A percentile compares a stretch with the other conserved stretches of the same genome.
Evolutionary conservation across 2,329 filamentous ascomycete genomes (phyloP).

Genomic region (Aureobasidium melanogenum): DNA sequence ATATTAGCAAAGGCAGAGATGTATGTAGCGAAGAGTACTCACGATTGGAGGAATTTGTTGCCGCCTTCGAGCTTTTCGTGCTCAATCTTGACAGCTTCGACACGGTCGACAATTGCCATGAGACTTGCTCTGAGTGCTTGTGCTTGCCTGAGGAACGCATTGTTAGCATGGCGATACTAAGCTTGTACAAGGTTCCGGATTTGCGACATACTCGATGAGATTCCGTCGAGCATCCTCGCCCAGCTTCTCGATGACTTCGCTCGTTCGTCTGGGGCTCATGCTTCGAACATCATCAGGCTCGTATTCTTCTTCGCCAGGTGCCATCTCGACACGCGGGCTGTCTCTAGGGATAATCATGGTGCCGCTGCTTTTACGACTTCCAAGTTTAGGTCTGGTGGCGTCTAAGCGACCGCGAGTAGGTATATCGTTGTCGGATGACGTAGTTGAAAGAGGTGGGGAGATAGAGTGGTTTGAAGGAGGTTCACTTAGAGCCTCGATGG

Average conservation of each 20-base stretch:
- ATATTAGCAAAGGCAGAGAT: background rate
- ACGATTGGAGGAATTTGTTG: constrained; percentile 84
- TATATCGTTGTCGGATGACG: constrained; percentile 4
- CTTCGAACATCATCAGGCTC: constrained; percentile 82
- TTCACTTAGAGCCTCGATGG: constrained; percentile 1
- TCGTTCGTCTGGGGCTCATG: constrained; percentile 89
- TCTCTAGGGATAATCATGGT: constrained; percentile 72
- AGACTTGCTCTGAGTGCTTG: constrained; percentile 83
- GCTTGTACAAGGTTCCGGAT: background rate
- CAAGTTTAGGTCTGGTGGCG: constrained; percentile 46
- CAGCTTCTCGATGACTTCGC: constrained; percentile 80
- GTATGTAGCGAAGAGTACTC: constrained; percentile 20
- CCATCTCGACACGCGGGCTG: constrained; percentile 57
- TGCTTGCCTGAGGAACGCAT: constrained; percentile 57
- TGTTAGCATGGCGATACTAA: background rate
- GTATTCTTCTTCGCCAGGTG: constrained; percentile 58
- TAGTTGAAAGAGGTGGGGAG: constrained; percentile 7
- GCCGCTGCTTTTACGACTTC: constrained; percentile 66
- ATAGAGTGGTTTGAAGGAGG: background rate
- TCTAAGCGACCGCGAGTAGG: constrained; percentile 3
- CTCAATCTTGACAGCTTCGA: constrained; percentile 88
- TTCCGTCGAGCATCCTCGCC: constrained; percentile 68
- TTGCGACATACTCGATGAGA: constrained; percentile 48
- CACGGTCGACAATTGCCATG: constrained; percentile 80
- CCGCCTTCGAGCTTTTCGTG: constrained; percentile 95